Percentiles rank a stretch among this genome's conserved stretches.
Evolutionary conservation across 2,329 filamentous ascomycete genomes (phyloP).

Genomic region (Tolypocladium capitatum): DNA sequence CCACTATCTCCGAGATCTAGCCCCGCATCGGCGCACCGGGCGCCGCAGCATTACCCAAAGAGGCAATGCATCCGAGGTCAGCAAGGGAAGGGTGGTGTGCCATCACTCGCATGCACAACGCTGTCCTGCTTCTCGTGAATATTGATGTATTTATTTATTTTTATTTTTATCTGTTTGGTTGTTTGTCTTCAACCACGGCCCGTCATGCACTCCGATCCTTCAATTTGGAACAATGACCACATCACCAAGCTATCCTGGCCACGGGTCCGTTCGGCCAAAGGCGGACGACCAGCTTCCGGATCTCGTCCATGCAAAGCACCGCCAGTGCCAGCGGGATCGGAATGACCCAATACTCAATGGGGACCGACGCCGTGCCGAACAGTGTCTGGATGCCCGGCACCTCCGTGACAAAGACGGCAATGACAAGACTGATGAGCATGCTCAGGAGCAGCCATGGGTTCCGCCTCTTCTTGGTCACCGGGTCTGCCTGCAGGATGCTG

Average conservation of each 20-base stretch:
- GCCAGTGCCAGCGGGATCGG: constrained; percentile 36
- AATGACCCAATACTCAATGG: constrained; percentile 38
- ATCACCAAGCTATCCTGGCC: constrained; percentile 35
- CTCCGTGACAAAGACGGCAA: constrained; percentile 40
- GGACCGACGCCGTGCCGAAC: constrained; percentile 35
- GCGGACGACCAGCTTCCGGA: constrained; percentile 35
- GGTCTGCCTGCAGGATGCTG: constrained; percentile 37
- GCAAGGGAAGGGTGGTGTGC: neutral
- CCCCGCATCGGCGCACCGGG: too few species aligned
- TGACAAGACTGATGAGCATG: constrained; percentile 31
- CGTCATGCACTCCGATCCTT: too few species aligned
- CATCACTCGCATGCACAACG: neutral
- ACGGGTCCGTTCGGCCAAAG: constrained; percentile 28
- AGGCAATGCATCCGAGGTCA: too few species aligned
- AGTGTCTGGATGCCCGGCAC: constrained; percentile 33
- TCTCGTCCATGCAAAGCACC: constrained; percentile 37
- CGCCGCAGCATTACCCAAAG: neutral
- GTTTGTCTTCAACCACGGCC: neutral
- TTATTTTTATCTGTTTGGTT: too few species aligned
- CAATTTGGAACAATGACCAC: too few species aligned
- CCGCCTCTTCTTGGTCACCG: constrained; percentile 29
- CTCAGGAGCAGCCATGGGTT: constrained; percentile 36
- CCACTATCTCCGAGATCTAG: too few species aligned
- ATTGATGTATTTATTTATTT: neutral
- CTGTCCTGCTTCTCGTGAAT: neutral